Evolutionary conservation across 495 filamentous ascomycete species (phyloP).

Genomic region (Penicillium riverlandense): DNA sequence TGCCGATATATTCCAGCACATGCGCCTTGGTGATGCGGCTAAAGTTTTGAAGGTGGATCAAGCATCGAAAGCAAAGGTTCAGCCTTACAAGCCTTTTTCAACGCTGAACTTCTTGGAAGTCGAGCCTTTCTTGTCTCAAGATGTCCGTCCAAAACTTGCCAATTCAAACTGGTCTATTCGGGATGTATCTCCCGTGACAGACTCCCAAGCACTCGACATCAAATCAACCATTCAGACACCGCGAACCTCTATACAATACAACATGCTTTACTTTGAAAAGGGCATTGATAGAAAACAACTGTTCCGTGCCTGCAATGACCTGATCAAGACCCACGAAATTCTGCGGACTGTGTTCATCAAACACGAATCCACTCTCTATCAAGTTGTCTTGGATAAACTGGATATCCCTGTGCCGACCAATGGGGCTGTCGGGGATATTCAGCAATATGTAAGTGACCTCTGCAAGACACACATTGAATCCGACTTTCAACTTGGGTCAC

Average conservation of each 20-base stretch:
- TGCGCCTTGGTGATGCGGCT: constrained; percentile 33
- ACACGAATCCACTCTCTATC: constrained; percentile 34
- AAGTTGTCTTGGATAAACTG: constrained; percentile 46
- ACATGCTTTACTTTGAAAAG: constrained; percentile 29
- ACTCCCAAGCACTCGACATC: constrained; percentile 41
- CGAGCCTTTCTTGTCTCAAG: constrained; percentile 16
- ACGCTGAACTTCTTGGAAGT: constrained; percentile 24
- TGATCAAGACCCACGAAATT: constrained; percentile 52
- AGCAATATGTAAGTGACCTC: constrained; percentile 31
- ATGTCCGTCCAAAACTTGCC: constrained; percentile 22
- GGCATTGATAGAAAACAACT: constrained; percentile 22
- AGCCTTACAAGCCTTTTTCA: constrained; percentile 27
- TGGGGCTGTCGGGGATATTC: constrained; percentile 26
- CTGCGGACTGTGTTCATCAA: constrained; percentile 61
- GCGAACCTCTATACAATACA: constrained; percentile 40
- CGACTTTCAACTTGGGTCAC: constrained; percentile 43
- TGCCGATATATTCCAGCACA: constrained; percentile 42
- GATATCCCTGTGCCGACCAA: constrained; percentile 22
- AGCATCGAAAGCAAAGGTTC: constrained; percentile 3
- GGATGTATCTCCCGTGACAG: constrained; percentile 26
- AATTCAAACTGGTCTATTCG: constrained; percentile 22
- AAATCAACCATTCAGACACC: constrained; percentile 41
- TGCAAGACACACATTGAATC: constrained; percentile 32
- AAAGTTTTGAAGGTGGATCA: constrained; percentile 21
- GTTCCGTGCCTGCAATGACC: constrained; percentile 23